A percentile compares a stretch with the other conserved stretches of the same genome.
phyloP scores from a whole-genome alignment of 73 alveolate species.

The Vitrella brassicaformis region DNA sequence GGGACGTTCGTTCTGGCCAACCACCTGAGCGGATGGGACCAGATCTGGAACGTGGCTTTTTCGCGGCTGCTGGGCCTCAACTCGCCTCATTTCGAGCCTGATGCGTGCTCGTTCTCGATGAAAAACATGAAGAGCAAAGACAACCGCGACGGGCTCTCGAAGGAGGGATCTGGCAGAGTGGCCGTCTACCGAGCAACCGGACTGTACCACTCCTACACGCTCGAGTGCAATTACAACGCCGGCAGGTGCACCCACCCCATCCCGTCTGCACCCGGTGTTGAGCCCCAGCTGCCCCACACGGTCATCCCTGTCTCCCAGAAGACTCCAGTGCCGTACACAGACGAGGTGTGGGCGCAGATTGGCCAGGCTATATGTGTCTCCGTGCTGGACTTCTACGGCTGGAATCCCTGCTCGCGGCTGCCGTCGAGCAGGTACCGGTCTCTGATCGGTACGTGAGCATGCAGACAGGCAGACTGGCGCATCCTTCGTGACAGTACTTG shows the following conservation, averaged over 20 bases:
- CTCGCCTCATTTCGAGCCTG: slow-evolving; percentile 77
- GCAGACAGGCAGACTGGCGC: too few species aligned
- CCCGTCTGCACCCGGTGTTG: not conserved
- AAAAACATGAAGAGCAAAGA: slow-evolving; percentile 70
- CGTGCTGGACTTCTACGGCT: not conserved
- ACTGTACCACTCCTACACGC: slow-evolving; percentile 77
- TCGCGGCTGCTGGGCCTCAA: slow-evolving; percentile 73
- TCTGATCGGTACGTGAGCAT: too few species aligned
- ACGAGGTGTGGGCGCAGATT: not conserved
- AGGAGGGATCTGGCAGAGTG: slow-evolving; percentile 94
- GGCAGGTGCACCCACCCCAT: slow-evolving; percentile 15
- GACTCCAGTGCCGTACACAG: not conserved
- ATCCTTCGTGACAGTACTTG: too few species aligned
- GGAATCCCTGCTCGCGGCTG: not conserved
- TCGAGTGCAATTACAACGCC: slow-evolving; percentile 88
- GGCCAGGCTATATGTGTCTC: not conserved
- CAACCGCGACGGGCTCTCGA: slow-evolving; percentile 52
- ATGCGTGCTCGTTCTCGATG: slow-evolving; percentile 57
- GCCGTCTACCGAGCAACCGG: slow-evolving; percentile 79
- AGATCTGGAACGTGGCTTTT: slow-evolving; percentile 45
- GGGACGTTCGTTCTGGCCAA: slow-evolving; percentile 90
- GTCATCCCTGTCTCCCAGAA: not conserved
- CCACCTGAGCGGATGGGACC: slow-evolving; percentile 42
- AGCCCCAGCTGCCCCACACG: not conserved
- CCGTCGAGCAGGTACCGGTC: not conserved